phyloP scores from a whole-genome alignment of 805 yeast genomes.

The Spathaspora hagerdaliae region DNA sequence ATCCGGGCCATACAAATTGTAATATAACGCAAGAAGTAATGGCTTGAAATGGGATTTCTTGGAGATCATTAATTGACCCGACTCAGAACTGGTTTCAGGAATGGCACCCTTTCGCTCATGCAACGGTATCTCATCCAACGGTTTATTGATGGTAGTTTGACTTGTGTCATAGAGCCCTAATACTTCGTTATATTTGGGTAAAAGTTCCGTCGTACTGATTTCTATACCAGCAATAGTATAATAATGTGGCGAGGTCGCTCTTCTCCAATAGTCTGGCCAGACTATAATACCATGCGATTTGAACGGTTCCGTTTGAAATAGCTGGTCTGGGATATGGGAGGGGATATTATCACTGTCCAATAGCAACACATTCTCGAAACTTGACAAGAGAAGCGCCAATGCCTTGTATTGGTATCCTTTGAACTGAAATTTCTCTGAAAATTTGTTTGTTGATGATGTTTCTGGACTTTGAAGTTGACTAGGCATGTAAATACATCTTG shows the following conservation, averaged over 20 bases:
- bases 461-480: conserved; percentile 16
- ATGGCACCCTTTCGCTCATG: conserved; percentile 29
- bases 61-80: conserved; percentile 40
- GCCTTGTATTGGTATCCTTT: conserved; percentile 43
- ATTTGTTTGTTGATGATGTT: conserved; percentile 8
- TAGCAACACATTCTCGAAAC: conserved; percentile 66
- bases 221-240: conserved; percentile 63
- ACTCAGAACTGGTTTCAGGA: conserved; percentile 32
- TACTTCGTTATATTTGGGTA: conserved; percentile 31
- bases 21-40: conserved; percentile 35
- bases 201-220: conserved; percentile 21
- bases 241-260: conserved; percentile 72
- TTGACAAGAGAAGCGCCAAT: conserved; percentile 36
- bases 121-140: conserved; percentile 19
- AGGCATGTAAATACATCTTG: conserved; percentile 37
- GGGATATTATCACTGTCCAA: conserved; percentile 79
- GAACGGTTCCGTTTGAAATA: conserved; percentile 59
- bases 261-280: conserved; percentile 90
- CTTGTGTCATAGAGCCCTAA: conserved; percentile 14
- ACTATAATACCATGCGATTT: conserved; percentile 49
- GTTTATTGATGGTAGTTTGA: background rate
- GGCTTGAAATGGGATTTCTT: conserved; percentile 36
- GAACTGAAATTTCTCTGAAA: conserved; percentile 30
- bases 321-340: conserved; percentile 54
- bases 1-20: conserved; percentile 39